phyloP scores from a whole-genome alignment of 495 filamentous ascomycete genomes.

The Astrocystis sublimbata region DNA sequence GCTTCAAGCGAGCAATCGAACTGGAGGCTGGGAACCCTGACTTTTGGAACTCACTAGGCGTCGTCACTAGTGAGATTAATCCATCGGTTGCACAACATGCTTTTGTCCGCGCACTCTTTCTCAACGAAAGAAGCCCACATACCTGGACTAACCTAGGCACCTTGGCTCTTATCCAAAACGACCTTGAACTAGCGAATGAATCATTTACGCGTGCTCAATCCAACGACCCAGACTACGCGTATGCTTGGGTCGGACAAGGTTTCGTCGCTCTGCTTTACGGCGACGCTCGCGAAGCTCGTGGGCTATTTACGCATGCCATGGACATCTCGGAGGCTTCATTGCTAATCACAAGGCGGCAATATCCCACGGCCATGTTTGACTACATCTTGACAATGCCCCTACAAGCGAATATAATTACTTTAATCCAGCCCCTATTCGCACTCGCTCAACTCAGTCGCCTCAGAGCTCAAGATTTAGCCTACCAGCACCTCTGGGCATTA shows the following conservation, averaged over 20 bases:
- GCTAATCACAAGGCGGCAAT: conserved; percentile 70
- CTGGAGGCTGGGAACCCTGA: conserved; percentile 92
- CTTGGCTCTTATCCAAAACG: conserved; percentile 80
- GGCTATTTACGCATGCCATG: conserved; percentile 92
- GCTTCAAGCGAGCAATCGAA: conserved; percentile 97
- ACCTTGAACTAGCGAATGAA: conserved; percentile 78
- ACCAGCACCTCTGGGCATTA: conserved; percentile 75
- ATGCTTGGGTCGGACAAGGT: conserved; percentile 93
- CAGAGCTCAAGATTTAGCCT: conserved; percentile 63
- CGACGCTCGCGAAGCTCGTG: conserved; percentile 70
- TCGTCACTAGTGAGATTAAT: conserved; percentile 81
- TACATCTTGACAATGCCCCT: conserved; percentile 59
- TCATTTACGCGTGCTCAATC: conserved; percentile 91
- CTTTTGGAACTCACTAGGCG: conserved; percentile 96
- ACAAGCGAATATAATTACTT: conserved; percentile 58
- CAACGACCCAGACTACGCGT: conserved; percentile 85
- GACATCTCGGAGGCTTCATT: conserved; percentile 82
- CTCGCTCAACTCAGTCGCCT: conserved; percentile 76
- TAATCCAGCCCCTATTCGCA: conserved; percentile 77
- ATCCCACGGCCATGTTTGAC: conserved; percentile 77
- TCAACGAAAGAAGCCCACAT: conserved; percentile 84
- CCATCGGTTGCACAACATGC: conserved; percentile 90
- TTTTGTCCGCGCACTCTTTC: conserved; percentile 84
- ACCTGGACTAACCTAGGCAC: conserved; percentile 90
- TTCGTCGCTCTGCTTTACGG: conserved; percentile 75